Percentiles rank a stretch among this genome's conserved stretches.
Evolutionary conservation across 2,329 filamentous ascomycete genomes (phyloP).

Genomic region (Colletotrichum sp.): DNA sequence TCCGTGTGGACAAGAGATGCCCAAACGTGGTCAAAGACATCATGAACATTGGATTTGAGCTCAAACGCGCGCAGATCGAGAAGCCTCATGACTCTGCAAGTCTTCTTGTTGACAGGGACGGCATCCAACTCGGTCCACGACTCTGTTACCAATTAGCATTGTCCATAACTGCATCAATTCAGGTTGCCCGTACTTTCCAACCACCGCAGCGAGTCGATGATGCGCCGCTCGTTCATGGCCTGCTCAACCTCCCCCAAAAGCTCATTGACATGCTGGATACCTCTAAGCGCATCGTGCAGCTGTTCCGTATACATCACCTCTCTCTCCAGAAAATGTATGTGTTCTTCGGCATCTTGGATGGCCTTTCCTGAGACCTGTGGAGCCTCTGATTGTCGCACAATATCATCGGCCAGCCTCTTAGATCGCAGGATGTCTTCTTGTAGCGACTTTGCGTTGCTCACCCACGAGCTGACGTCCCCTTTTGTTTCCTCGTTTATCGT

Average conservation of each 20-base stretch:
- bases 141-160: slow-evolving; percentile 42
- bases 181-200: slow-evolving; percentile 53
- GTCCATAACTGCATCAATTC: no score
- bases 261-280: slow-evolving; percentile 61
- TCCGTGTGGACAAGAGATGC: slow-evolving; percentile 69
- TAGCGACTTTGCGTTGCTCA: slow-evolving; percentile 80
- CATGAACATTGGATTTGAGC: slow-evolving; percentile 69
- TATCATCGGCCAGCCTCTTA: slow-evolving; percentile 78
- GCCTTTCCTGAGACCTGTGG: slow-evolving; percentile 58
- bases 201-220: slow-evolving; percentile 61
- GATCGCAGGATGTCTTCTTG: slow-evolving; percentile 86
- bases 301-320: slow-evolving; percentile 66
- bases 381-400: slow-evolving; percentile 77
- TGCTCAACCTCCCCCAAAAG: slow-evolving; percentile 67
- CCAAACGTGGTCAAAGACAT: slow-evolving; percentile 75
- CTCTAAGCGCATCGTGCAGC: slow-evolving; percentile 53
- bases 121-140: slow-evolving; percentile 63
- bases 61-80: slow-evolving; percentile 69
- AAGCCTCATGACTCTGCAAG: slow-evolving; percentile 67
- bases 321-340: slow-evolving; percentile 59
- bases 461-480: slow-evolving; percentile 85
- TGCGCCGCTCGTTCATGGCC: slow-evolving; percentile 56
- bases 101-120: slow-evolving; percentile 65
- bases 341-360: slow-evolving; percentile 57
- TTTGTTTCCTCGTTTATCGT: slow-evolving; percentile 77